Evolutionary conservation across 129 eudicot genomes (phyloP).

Genomic region (Pittosporum tobira): DNA sequence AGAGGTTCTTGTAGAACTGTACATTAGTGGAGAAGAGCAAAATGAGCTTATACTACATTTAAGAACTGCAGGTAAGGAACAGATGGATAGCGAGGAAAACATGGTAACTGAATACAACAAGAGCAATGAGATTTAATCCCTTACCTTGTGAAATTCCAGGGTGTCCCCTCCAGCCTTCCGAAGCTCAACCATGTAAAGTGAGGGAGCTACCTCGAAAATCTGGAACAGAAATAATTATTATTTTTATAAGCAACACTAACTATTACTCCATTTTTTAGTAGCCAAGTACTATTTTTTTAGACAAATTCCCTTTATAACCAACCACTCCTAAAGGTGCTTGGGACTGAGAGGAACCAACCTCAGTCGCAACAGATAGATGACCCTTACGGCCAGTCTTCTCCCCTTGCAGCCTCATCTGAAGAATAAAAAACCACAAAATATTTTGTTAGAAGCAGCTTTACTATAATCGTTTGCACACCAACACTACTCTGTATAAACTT

Average conservation of each 20-base stretch:
- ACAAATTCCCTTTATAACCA: background rate
- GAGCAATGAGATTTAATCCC: background rate
- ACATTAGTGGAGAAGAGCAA: background rate
- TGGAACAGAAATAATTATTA: slow-evolving; percentile 8
- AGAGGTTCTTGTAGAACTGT: slow-evolving; percentile 88
- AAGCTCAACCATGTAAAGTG: slow-evolving; percentile 88
- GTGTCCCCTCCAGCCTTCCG: slow-evolving; percentile 96
- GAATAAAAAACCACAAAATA: slow-evolving; percentile 7
- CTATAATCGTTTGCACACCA: too few relatives aligned
- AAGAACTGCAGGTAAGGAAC: background rate
- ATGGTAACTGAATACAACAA: background rate
- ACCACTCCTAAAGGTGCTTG: too few relatives aligned
- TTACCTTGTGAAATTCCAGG: slow-evolving; percentile 89
- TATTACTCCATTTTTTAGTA: too few relatives aligned
- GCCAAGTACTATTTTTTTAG: too few relatives aligned
- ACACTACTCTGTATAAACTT: background rate
- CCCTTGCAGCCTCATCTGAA: slow-evolving; percentile 84
- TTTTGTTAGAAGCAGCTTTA: background rate
- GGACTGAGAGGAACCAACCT: slow-evolving; percentile 43
- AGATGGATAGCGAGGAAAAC: background rate
- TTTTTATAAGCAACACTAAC: background rate
- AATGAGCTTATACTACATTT: background rate
- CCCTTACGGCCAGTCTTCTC: slow-evolving; percentile 98
- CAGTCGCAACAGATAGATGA: slow-evolving; percentile 86
- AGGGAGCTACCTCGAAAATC: slow-evolving; percentile 97